Conservation (phyloP, 805 yeast species). For the Metschnikowia lochheadii region DNA sequence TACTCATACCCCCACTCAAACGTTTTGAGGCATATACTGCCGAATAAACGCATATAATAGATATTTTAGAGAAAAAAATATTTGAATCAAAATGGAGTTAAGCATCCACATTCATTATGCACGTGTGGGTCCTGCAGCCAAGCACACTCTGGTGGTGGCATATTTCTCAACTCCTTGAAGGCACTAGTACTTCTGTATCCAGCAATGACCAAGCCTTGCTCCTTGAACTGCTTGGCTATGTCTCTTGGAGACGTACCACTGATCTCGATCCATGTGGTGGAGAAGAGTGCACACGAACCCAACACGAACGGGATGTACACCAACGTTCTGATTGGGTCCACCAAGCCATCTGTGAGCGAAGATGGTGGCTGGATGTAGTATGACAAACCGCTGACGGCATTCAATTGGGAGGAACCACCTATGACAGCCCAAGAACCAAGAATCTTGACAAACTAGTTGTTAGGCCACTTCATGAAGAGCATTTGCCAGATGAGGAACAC, state of each 20-base stretch:
- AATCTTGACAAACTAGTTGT: slow-evolving; percentile 66
- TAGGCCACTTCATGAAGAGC: slow-evolving; percentile 84
- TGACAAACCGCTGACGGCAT: slow-evolving; percentile 82
- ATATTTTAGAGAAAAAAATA: too few species aligned
- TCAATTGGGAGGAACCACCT: slow-evolving; percentile 75
- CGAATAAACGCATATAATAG: too few species aligned
- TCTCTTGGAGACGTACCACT: slow-evolving; percentile 94
- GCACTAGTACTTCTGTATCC: slow-evolving; percentile 93
- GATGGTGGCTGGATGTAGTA: slow-evolving; percentile 96
- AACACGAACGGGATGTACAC: slow-evolving; percentile 79
- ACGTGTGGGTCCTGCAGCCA: too few species aligned
- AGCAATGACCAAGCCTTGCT: slow-evolving; percentile 93
- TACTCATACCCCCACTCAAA: too few species aligned
- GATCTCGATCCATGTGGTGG: slow-evolving; percentile 98
- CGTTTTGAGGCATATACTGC: too few species aligned
- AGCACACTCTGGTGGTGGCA: too few species aligned
- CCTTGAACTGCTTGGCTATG: slow-evolving; percentile 96
- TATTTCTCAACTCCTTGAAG: slow-evolving; percentile 90
- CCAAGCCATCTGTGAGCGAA: slow-evolving; percentile 71
- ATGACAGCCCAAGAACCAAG: slow-evolving; percentile 90
- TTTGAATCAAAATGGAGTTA: too few species aligned
- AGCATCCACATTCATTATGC: too few species aligned
- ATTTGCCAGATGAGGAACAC: slow-evolving; percentile 90
- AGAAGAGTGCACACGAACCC: slow-evolving; percentile 88
- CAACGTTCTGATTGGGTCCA: slow-evolving; percentile 86